Evolutionary conservation across 306 rosid species (phyloP).

Genomic region (Coriaria nepalensis): DNA sequence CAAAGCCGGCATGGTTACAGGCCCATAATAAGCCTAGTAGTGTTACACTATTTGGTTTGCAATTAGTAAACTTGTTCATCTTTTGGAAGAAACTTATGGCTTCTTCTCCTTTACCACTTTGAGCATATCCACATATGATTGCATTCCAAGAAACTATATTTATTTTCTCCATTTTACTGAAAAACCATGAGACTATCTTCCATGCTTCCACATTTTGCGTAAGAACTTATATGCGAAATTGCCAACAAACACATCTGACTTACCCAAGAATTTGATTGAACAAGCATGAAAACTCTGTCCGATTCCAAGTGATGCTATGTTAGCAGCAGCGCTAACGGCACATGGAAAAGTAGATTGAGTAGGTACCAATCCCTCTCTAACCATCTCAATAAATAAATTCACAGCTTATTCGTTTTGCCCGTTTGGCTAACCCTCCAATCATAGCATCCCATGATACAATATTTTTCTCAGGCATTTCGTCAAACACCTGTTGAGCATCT

Average conservation of each 20-base stretch:
- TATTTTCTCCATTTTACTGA: slow-evolving; percentile 31
- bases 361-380: slow-evolving; percentile 53
- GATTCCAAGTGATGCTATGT: slow-evolving; percentile 59
- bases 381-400: slow-evolving; percentile 46
- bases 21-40: slow-evolving; percentile 79
- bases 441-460: slow-evolving; percentile 76
- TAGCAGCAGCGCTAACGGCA: slow-evolving; percentile 61
- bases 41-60: slow-evolving; percentile 48
- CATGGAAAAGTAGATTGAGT: slow-evolving; percentile 70
- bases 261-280: slow-evolving; percentile 65
- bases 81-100: slow-evolving; percentile 53
- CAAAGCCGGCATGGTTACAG: slow-evolving; percentile 82
- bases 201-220: slow-evolving; percentile 83
- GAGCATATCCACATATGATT: slow-evolving; percentile 77
- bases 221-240: slow-evolving; percentile 64
- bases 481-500: slow-evolving; percentile 50
- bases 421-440: slow-evolving; percentile 76
- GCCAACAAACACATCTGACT: slow-evolving; percentile 47
- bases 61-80: slow-evolving; percentile 30
- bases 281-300: slow-evolving; percentile 73
- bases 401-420: slow-evolving; percentile 83
- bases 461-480: slow-evolving; percentile 63
- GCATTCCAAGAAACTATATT: slow-evolving; percentile 83
- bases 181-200: slow-evolving; percentile 59
- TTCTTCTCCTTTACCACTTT: slow-evolving; percentile 68